Evolutionary conservation across 495 filamentous ascomycete genomes (phyloP), one percentile per base, ranked within the genome.

Genomic region (Oidiodendron maius): DNA sequence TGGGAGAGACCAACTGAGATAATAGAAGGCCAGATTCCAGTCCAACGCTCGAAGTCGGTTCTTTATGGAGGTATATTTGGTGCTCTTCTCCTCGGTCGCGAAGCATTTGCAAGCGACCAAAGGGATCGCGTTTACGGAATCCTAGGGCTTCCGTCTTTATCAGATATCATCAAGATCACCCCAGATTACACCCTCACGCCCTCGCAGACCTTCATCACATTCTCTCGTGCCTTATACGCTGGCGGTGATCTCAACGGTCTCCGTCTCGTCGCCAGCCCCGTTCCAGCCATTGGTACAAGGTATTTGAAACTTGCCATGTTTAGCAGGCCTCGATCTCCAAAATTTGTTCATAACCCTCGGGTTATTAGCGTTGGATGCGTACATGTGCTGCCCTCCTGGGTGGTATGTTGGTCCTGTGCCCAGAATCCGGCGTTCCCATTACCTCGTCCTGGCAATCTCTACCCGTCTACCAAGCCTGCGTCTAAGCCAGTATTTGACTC

Each of bases 121-220:
- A 53, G 53, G 34, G 53, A 56, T 21, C 53, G 50, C 30, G 42
- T 56, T 6, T 56, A 56, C 36, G 53, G 53, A 20, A 56, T 56
- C 34, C 43, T 56, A 11, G 53, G 53, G 30, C 25, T 56, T 1
- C 53, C 53, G 2, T 50, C 45, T 12, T 26, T 56, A 24, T 41
- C 50, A 28, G 10, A 21, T 3, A 28, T 24, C 12, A 40, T 54
- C 21, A 26, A 53, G 17, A 26, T 56, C n/a, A 15, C 44, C n/a
- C 53, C 53, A 15, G 43, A 51, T 21, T 56, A 56, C 24, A 46
- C 41, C 24, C 49, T 15, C 30, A 56, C 23, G 15, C 48, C 53
- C 18, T 16, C 43, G 2, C 21, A 56, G 21, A 56, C 49, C 16
- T 56, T 52, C 32, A 44, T 36, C n/a, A 45, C 44, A 1, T 56